Base-by-base conservation (phyloP, 2,329 filamentous ascomycete genomes). In the Colletotrichum sp. region DNA sequence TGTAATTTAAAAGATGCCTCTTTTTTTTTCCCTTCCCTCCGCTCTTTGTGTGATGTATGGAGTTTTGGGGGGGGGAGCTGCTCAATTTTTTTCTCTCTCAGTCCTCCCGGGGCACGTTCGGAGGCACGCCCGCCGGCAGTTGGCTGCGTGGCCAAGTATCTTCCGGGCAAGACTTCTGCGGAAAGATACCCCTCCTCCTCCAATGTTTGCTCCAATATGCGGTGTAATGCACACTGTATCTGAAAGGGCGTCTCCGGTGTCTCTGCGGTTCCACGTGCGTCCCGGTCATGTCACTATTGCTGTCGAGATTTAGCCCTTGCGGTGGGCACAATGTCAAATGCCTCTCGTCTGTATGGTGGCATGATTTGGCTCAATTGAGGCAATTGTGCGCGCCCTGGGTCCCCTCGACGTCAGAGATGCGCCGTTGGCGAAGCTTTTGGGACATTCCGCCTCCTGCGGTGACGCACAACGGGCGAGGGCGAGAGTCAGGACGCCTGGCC, bases 101-200 rank as follows among this genome's bases (percentile, higher is more conserved):
- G 30, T 52, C 7, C 29, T 49, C 19, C 57, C 57, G 68, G 68
- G 52, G 68, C 27, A 29, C 39, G 36, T 69, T 69, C 69, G 74
- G 64, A 73, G 74, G 34, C 57, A 59, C 36, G 69, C 70, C 71
- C 74, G 74, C 74, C 70, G 59, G 49, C 22, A 30, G 44, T 27
- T 36, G 39, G n/a, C 44, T 49, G 44, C 44, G 44, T 49, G 44
- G 44, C 44, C n/a, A 30, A 11, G 70, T 65, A 65, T 65, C 61
- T 59, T 11, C 8, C 25, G 19, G 13, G 9, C 29, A 8, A 59
- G 11, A 6, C 8, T 22, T 62, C n/a, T 29, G 61, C 16, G 4
- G 13, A 13, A 3, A 30, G 61, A 22, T 71, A 66, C 52, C 72
- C 34, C 15, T 65, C 30, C 29, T 57, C 36, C 25, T 63, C 22